A percentile compares a stretch with the other conserved stretches of the same genome.
These are phyloP conservation scores for Peronospora belbahrii DNA, from an alignment of 352 stramenopile species.

Conservation along the genomic window DNA sequence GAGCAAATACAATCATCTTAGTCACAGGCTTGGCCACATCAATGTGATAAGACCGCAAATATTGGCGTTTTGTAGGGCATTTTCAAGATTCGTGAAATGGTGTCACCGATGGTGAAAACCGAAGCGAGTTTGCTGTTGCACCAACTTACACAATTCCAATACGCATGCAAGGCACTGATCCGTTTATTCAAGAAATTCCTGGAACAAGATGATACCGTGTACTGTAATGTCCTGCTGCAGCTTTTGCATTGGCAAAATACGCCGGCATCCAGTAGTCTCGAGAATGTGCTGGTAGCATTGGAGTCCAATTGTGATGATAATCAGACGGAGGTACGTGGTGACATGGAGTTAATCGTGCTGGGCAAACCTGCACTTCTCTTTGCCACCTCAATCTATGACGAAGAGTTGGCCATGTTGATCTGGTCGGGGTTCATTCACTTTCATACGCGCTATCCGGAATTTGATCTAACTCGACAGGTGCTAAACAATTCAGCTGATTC, in stretches of 20 bases:
- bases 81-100: constrained; percentile 4
- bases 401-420: constrained; percentile 60
- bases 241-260: constrained; percentile 44
- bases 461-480: constrained; percentile 52
- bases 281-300: constrained; percentile 31
- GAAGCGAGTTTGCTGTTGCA: constrained; percentile 38
- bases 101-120: constrained; percentile 13
- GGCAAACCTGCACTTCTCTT: constrained; percentile 75
- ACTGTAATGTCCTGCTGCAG: constrained; percentile 29
- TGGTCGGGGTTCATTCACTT: constrained; percentile 49
- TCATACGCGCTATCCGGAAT: constrained; percentile 25
- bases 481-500: constrained; percentile 65
- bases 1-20: not conserved
- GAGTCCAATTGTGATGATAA: constrained; percentile 11
- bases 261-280: constrained; percentile 15
- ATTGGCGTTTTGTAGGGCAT: constrained; percentile 13
- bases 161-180: constrained; percentile 34
- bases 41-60: constrained; percentile 7
- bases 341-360: constrained; percentile 53
- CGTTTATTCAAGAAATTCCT: constrained; percentile 37
- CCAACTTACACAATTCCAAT: constrained; percentile 56
- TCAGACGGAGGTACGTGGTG: constrained; percentile 4
- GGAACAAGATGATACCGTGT: constrained; percentile 2
- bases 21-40: constrained; percentile 19
- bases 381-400: constrained; percentile 78